These are phyloP conservation scores for Wickerhamomyces silvicola DNA, from an alignment of 805 yeast species.

Conservation along the genomic window DNA sequence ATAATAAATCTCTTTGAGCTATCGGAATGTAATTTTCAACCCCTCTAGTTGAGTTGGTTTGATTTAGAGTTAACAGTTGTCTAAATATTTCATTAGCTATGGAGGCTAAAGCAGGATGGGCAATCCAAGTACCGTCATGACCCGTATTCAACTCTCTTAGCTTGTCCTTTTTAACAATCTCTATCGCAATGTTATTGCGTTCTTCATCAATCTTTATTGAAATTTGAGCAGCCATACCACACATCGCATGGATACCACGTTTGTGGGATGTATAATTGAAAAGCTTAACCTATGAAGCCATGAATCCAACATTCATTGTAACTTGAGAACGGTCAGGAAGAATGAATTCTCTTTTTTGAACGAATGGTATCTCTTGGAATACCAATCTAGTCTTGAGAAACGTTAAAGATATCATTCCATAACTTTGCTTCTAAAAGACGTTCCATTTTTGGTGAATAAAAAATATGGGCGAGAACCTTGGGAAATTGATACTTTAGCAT, in stretches of 20 bases:
- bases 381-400: conserved; percentile 64
- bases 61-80: conserved; percentile 81
- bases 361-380: conserved; percentile 72
- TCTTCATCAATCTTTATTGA: conserved; percentile 68
- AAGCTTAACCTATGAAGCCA: conserved; percentile 70
- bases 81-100: conserved; percentile 68
- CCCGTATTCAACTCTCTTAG: conserved; percentile 72
- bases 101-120: conserved; percentile 76
- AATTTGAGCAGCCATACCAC: conserved; percentile 87
- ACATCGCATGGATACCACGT: conserved; percentile 81
- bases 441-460: conserved; percentile 81
- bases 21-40: conserved; percentile 37
- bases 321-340: conserved; percentile 78
- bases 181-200: conserved; percentile 61
- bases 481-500: conserved; percentile 53
- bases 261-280: conserved; percentile 69
- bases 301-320: conserved; percentile 76
- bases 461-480: conserved; percentile 77
- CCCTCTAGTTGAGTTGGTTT: conserved; percentile 37
- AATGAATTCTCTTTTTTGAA: conserved; percentile 53
- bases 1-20: conserved; percentile 48
- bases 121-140: conserved; percentile 88
- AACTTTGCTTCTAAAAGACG: conserved; percentile 76
- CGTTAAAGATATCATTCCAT: conserved; percentile 78
- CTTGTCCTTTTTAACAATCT: conserved; percentile 68